Evolutionary conservation across 129 eudicot genomes (phyloP).

Genomic region (Saposhnikovia divaricata): DNA sequence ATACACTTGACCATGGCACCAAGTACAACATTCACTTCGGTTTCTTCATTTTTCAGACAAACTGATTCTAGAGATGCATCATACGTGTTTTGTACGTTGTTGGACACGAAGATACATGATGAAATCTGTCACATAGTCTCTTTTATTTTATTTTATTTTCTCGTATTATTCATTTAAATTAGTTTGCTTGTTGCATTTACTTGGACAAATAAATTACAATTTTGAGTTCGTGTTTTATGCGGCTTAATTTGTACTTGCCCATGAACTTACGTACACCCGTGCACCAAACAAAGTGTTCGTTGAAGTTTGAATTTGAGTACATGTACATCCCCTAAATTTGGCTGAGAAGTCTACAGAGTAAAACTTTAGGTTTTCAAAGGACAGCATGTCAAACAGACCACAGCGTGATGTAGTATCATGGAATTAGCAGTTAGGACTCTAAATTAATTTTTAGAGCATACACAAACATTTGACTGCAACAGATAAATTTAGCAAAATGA

Average conservation of each 20-base stretch:
- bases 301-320: neutral
- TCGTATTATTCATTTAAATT: neutral
- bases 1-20: neutral
- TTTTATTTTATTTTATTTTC: neutral
- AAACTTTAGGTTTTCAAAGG: neutral
- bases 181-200: neutral
- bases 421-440: neutral
- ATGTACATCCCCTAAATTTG: neutral
- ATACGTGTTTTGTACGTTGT: neutral
- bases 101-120: neutral
- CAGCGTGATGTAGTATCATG: neutral
- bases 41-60: neutral
- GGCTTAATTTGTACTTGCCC: neutral
- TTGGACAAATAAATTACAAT: neutral
- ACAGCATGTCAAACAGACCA: neutral
- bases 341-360: neutral
- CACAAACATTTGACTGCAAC: neutral
- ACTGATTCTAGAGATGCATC: neutral
- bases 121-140: neutral
- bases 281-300: neutral
- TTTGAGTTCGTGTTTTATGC: conserved; percentile 1
- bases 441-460: neutral
- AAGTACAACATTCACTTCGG: neutral
- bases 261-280: neutral
- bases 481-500: neutral